Conservation (phyloP, 306 rosid genomes). For the Rosa rugosa region DNA sequence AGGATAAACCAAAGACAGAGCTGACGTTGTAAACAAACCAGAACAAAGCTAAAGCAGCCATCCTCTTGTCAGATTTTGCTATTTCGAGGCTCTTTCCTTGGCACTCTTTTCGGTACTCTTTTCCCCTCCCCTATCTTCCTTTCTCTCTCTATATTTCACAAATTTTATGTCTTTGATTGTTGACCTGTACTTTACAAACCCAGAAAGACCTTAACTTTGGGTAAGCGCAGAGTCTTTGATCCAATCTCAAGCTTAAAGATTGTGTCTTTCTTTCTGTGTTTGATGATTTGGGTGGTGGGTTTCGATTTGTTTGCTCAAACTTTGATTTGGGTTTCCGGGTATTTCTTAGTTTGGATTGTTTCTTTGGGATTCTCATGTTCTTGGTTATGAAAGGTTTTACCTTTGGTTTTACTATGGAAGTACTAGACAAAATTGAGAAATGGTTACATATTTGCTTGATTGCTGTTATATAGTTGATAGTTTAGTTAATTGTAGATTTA, state of each 20-base stretch:
- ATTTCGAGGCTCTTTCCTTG: slow-evolving; percentile 33
- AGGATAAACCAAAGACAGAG: slow-evolving; percentile 19
- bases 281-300: slow-evolving; percentile 12
- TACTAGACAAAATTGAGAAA: not conserved
- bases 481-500: not conserved
- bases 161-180: slow-evolving; percentile 26
- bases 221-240: slow-evolving; percentile 8
- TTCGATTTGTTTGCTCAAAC: not conserved
- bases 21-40: slow-evolving; percentile 22
- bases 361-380: slow-evolving; percentile 4
- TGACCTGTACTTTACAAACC: slow-evolving; percentile 17
- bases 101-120: slow-evolving; percentile 50
- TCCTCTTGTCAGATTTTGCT: slow-evolving; percentile 11
- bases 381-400: slow-evolving; percentile 6
- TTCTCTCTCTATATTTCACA: not conserved
- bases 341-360: not conserved
- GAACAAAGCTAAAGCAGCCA: not conserved
- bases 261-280: not conserved
- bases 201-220: slow-evolving; percentile 15
- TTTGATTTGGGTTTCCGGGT: slow-evolving; percentile 17
- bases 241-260: slow-evolving; percentile 10
- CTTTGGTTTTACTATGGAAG: slow-evolving; percentile 28
- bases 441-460: not conserved
- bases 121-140: slow-evolving; percentile 18
- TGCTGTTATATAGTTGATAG: not conserved